phyloP scores from a whole-genome alignment of 768 basidiomycete species.

The Pisolithus marmoratus region DNA sequence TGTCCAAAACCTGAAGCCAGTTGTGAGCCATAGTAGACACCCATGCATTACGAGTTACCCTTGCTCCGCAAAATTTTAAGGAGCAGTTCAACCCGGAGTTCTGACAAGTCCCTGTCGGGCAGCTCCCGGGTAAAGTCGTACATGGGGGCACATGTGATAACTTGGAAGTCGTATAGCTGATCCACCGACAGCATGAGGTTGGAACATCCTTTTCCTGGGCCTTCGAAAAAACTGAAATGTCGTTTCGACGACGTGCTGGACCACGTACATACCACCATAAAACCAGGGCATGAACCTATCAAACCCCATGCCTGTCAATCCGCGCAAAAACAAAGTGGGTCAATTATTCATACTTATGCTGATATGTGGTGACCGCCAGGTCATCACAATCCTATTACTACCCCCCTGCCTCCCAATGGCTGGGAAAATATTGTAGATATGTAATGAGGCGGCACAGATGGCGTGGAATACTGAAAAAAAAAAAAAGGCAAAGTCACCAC shows the following conservation, averaged over 20 bases:
- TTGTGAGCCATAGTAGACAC: neutral
- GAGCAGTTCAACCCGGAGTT: slow-evolving; percentile 81
- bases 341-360: no score
- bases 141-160: slow-evolving; percentile 81
- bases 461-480: no score
- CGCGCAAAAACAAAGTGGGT: no score
- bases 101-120: slow-evolving; percentile 57
- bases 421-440: no score
- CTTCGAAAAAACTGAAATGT: slow-evolving; percentile 33
- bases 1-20: slow-evolving; percentile 74
- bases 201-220: slow-evolving; percentile 76
- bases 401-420: no score
- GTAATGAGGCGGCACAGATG: neutral
- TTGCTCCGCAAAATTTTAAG: slow-evolving; percentile 79
- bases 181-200: slow-evolving; percentile 89
- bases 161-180: slow-evolving; percentile 94
- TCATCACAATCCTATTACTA: no score
- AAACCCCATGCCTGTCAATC: slow-evolving; percentile 80
- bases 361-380: no score
- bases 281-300: slow-evolving; percentile 43
- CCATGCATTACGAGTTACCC: slow-evolving; percentile 15
- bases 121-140: slow-evolving; percentile 85
- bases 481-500: neutral
- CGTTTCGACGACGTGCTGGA: slow-evolving; percentile 68
- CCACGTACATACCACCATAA: slow-evolving; percentile 41